Evolutionary conservation across 352 stramenopile genomes (phyloP).

Genomic region (Globisporangium recalcitrans): DNA sequence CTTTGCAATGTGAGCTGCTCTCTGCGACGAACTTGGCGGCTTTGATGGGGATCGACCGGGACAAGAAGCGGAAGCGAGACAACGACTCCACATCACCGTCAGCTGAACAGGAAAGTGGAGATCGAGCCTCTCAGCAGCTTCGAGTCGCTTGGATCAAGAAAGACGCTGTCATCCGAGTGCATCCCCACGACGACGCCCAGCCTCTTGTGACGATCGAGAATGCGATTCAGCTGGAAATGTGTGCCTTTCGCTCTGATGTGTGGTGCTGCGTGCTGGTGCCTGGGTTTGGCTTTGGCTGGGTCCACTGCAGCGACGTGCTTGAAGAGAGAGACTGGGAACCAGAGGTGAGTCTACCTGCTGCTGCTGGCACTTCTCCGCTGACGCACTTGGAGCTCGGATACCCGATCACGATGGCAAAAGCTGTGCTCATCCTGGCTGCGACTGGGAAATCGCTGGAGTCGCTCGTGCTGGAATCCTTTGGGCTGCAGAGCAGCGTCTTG

Average conservation of each 20-base stretch:
- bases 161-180: not conserved
- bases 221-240: not conserved
- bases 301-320: not conserved
- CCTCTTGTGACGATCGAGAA: not conserved
- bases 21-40: not conserved
- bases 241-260: not conserved
- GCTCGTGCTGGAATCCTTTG: constrained; percentile 3
- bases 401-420: constrained; percentile 2
- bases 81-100: not conserved
- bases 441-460: constrained; percentile 4
- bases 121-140: not conserved
- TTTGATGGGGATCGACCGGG: not conserved
- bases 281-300: constrained; percentile 11
- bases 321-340: not conserved
- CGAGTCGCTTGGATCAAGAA: not conserved
- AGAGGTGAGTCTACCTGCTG: not conserved
- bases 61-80: constrained; percentile 5
- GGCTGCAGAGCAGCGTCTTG: not conserved
- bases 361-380: not conserved
- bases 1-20: not conserved
- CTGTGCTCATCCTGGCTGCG: not conserved
- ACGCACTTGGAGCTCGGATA: constrained; percentile 1
- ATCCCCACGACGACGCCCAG: not conserved
- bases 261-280: constrained; percentile 9
- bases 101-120: no score